phyloP scores from a whole-genome alignment of 1,284 basidiomycete species.

The Trametes versicolor region DNA sequence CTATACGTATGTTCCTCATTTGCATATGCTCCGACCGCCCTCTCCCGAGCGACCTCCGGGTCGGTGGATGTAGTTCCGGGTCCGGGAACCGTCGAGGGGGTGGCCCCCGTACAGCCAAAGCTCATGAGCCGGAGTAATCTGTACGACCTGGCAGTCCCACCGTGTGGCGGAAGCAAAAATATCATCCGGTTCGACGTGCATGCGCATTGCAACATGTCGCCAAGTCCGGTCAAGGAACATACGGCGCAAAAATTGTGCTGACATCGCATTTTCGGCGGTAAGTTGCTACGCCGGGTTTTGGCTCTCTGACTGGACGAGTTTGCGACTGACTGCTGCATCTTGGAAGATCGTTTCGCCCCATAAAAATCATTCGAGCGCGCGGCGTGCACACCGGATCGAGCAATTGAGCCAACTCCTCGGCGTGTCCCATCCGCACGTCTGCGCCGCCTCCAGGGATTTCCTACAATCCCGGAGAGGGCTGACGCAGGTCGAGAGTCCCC shows the following conservation, averaged over 20 bases:
- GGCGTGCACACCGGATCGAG: neutral
- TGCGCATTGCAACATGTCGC: conserved; percentile 1
- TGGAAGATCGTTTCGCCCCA: neutral
- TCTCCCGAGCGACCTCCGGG: neutral
- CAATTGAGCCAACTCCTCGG: neutral
- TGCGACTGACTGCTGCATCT: neutral
- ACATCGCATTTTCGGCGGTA: neutral
- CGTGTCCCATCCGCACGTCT: neutral
- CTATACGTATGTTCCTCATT: neutral
- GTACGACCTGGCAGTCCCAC: neutral
- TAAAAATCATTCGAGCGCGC: neutral
- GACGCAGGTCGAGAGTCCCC: neutral
- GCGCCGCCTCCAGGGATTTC: neutral
- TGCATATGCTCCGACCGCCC: conserved; percentile 1
- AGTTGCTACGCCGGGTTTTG: neutral
- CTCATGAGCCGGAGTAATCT: neutral
- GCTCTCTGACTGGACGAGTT: neutral
- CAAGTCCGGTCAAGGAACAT: neutral
- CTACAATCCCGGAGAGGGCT: neutral
- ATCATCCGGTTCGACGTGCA: neutral
- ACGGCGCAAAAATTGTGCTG: neutral
- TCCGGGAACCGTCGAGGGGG: neutral
- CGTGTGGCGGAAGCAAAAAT: neutral
- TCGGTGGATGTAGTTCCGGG: conserved; percentile 17
- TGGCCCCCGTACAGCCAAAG: conserved; percentile 1